A percentile compares a stretch with the other conserved stretches of the same genome.
phyloP scores from a whole-genome alignment of 331 rosid species.

The Cucumis variabilis region DNA sequence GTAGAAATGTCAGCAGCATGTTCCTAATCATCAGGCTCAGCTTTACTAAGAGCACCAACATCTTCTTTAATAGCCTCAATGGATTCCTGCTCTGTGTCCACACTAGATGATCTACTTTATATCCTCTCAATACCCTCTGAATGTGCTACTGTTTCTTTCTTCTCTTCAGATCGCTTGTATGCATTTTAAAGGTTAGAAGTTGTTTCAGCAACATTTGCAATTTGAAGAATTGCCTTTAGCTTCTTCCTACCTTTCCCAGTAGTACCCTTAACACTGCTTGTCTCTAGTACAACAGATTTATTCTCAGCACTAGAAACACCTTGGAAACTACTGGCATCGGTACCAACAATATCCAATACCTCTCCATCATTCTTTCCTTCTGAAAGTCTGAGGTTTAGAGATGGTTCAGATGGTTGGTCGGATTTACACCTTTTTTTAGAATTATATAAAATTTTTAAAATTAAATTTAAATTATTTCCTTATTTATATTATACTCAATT shows the following conservation, averaged over 20 bases:
- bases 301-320: conserved; percentile 51
- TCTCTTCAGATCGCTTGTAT: conserved; percentile 88
- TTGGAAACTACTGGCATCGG: conserved; percentile 37
- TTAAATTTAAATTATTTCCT: too few species aligned
- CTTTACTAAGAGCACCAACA: conserved; percentile 48
- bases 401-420: conserved; percentile 44
- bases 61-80: conserved; percentile 47
- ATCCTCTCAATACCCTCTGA: conserved; percentile 51
- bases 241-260: conserved; percentile 60
- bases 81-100: conserved; percentile 47
- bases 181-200: conserved; percentile 92
- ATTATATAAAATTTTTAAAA: too few species aligned
- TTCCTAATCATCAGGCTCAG: conserved; percentile 96
- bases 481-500: too few species aligned
- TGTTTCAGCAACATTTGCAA: conserved; percentile 93
- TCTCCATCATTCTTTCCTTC: conserved; percentile 50
- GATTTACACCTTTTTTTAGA: conserved; percentile 37
- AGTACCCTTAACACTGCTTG: conserved; percentile 53
- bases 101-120: conserved; percentile 37
- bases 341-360: conserved; percentile 35
- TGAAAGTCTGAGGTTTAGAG: conserved; percentile 34
- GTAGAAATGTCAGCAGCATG: conserved; percentile 87
- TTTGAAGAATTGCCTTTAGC: conserved; percentile 60
- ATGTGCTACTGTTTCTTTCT: conserved; percentile 56
- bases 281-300: conserved; percentile 56